Percentiles rank a stretch among this genome's conserved stretches.
Conservation (phyloP, 2,329 filamentous ascomycete species). For the Aspergillus floridensis region DNA sequence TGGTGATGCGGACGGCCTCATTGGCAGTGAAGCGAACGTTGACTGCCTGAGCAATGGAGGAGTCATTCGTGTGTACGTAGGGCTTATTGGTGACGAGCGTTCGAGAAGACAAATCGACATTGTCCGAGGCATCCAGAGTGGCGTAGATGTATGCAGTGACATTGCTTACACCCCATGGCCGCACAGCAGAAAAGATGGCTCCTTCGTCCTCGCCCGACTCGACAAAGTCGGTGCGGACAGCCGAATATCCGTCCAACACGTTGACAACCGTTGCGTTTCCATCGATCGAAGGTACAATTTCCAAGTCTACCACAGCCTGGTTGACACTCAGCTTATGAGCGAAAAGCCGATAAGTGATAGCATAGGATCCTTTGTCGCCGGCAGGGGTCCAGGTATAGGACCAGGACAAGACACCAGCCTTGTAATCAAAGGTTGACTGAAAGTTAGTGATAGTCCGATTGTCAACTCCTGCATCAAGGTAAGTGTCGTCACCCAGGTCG, state of each 20-base stretch:
- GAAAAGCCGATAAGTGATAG: conserved; percentile 65
- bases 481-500: conserved; percentile 52
- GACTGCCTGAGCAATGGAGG: conserved; percentile 63
- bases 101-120: conserved; percentile 44
- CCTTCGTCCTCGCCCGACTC: conserved; percentile 55
- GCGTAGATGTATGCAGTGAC: conserved; percentile 61
- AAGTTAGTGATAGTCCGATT: conserved; percentile 60
- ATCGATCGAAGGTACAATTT: conserved; percentile 55
- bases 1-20: conserved; percentile 56
- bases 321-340: conserved; percentile 63
- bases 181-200: conserved; percentile 64
- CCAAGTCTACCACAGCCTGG: conserved; percentile 59
- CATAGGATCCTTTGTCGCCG: conserved; percentile 48
- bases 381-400: conserved; percentile 64
- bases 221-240: conserved; percentile 61
- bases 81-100: conserved; percentile 45
- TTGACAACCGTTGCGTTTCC: conserved; percentile 61
- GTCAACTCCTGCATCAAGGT: conserved; percentile 61
- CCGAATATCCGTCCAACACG: conserved; percentile 65
- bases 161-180: conserved; percentile 59
- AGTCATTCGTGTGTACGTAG: conserved; percentile 56
- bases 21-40: conserved; percentile 54
- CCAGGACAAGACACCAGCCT: conserved; percentile 63
- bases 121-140: conserved; percentile 39
- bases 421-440: conserved; percentile 60